Evolutionary conservation across 768 basidiomycete species (phyloP).

Genomic region (Serendipita sp.): DNA sequence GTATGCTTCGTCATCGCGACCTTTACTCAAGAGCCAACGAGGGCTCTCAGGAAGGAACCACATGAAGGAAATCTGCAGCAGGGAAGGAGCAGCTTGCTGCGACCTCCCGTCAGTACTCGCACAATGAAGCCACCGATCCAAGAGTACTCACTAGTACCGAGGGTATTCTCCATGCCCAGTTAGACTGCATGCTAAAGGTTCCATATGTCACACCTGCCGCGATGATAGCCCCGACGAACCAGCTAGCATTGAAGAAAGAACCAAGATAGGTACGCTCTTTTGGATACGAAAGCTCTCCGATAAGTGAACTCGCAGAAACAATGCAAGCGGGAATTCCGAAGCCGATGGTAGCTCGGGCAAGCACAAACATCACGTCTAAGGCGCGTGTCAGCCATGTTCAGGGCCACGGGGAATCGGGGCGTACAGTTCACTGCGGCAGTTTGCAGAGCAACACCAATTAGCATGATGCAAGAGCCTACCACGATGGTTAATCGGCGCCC

Average conservation of each 20-base stretch:
- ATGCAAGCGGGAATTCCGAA: conserved; percentile 9
- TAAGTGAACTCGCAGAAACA: conserved; percentile 7
- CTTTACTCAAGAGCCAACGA: conserved; percentile 41
- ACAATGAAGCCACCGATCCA: not conserved
- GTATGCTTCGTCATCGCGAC: conserved; percentile 33
- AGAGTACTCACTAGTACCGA: conserved; percentile 25
- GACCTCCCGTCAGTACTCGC: not conserved
- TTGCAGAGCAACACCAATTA: conserved; percentile 8
- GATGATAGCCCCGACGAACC: conserved; percentile 7
- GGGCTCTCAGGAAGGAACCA: conserved; percentile 45
- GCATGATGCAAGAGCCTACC: conserved; percentile 25
- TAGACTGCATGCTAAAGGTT: conserved; percentile 11
- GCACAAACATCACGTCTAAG: conserved; percentile 22
- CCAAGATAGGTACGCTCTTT: conserved; percentile 9
- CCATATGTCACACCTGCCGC: conserved; percentile 16
- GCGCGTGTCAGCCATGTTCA: conserved; percentile 24
- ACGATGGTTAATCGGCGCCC: conserved; percentile 37
- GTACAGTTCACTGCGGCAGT: conserved; percentile 8
- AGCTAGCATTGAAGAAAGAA: conserved; percentile 10
- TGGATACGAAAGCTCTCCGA: conserved; percentile 9
- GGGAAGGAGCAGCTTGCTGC: conserved; percentile 33
- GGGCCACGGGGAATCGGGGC: not conserved
- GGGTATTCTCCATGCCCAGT: conserved; percentile 59
- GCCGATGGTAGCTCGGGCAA: conserved; percentile 8
- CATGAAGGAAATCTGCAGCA: conserved; percentile 27